phyloP scores from a whole-genome alignment of 83 land plant genomes.

The Thuja plicata region DNA sequence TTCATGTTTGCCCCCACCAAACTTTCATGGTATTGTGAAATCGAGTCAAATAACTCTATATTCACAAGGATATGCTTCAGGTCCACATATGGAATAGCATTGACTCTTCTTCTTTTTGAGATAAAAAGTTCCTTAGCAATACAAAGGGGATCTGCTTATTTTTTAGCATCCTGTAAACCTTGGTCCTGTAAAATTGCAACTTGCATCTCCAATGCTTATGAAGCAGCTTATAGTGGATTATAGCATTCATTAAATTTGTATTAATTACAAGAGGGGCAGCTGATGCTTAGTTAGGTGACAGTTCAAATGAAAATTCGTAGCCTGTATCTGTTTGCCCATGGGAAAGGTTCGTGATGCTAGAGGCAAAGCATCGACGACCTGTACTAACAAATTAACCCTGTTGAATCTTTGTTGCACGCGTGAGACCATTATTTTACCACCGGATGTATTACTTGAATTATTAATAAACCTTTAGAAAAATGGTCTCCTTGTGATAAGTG shows the following conservation, averaged over 20 bases:
- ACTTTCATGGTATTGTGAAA: neutral
- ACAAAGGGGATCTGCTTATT: constrained; percentile 14
- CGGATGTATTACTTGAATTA: neutral
- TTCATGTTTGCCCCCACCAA: neutral
- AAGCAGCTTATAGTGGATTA: neutral
- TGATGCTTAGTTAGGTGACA: neutral
- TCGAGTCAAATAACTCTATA: neutral
- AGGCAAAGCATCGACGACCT: neutral
- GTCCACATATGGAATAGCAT: constrained; percentile 4
- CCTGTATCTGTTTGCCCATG: neutral
- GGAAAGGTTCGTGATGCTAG: neutral
- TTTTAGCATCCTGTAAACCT: constrained; percentile 34
- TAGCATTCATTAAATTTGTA: constrained; percentile 4
- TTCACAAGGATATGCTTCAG: neutral
- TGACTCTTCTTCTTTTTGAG: neutral
- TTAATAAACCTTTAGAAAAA: neutral
- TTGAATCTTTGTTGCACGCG: neutral
- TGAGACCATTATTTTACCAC: neutral
- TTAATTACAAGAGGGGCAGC: constrained; percentile 1
- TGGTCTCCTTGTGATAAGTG: neutral
- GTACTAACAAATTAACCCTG: neutral
- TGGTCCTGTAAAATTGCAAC: constrained; percentile 52
- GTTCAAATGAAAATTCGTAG: neutral
- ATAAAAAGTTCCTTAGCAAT: neutral
- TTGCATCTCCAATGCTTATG: constrained; percentile 23